phyloP scores from a whole-genome alignment of 352 stramenopile species.

The Pythium folliculosum region DNA sequence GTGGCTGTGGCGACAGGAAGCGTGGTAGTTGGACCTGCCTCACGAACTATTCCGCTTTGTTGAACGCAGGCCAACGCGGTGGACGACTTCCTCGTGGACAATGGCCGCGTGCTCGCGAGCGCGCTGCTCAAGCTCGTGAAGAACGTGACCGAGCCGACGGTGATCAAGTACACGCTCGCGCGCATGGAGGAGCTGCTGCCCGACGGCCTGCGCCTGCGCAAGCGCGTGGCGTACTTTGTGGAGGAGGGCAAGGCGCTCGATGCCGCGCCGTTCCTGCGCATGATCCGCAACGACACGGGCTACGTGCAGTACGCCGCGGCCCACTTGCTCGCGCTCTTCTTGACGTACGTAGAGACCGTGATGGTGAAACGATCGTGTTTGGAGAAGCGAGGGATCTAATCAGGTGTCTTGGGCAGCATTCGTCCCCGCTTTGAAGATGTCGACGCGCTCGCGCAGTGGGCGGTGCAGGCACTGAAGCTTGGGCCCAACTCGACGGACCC shows the following conservation, averaged over 20 bases:
- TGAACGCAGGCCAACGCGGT: conserved; percentile 54
- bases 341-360: conserved; percentile 47
- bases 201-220: conserved; percentile 76
- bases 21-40: too few relatives aligned
- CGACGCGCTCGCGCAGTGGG: conserved; percentile 77
- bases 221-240: conserved; percentile 79
- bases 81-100: conserved; percentile 77
- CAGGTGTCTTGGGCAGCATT: conserved; percentile 36
- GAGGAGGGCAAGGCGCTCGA: conserved; percentile 74
- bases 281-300: conserved; percentile 84
- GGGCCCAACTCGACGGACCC: conserved; percentile 60
- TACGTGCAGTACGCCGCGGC: conserved; percentile 85
- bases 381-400: too few relatives aligned
- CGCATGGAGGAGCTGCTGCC: conserved; percentile 87
- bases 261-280: conserved; percentile 75
- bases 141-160: conserved; percentile 87
- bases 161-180: conserved; percentile 85
- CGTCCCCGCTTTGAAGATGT: conserved; percentile 79
- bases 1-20: neutral
- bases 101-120: conserved; percentile 54
- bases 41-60: too few relatives aligned
- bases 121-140: conserved; percentile 85
- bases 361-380: too few relatives aligned
- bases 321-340: conserved; percentile 80
- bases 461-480: conserved; percentile 73